Evolutionary conservation across 352 stramenopile genomes (phyloP).

Genomic region (Phytophthora sp.): DNA sequence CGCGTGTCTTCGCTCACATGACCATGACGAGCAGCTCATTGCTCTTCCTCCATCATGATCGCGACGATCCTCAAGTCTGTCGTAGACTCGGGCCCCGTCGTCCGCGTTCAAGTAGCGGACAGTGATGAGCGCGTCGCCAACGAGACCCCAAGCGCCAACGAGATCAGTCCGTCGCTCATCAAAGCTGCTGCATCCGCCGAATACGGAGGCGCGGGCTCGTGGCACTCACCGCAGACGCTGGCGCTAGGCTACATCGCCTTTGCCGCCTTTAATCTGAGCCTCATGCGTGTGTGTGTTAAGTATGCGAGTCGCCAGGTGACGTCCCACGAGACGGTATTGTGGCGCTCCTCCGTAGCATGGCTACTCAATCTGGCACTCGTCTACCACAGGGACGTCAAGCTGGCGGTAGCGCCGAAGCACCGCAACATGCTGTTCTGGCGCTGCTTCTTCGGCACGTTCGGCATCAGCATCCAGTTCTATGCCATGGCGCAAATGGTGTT

Average conservation of each 20-base stretch:
- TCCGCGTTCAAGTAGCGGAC: slow-evolving; percentile 24
- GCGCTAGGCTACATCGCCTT: slow-evolving; percentile 52
- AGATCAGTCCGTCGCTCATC: slow-evolving; percentile 15
- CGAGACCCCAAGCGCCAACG: slow-evolving; percentile 4
- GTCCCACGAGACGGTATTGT: slow-evolving; percentile 66
- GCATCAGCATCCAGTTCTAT: slow-evolving; percentile 71
- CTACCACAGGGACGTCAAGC: slow-evolving; percentile 19
- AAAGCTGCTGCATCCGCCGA: slow-evolving; percentile 10
- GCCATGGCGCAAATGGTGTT: slow-evolving; percentile 79
- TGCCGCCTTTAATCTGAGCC: slow-evolving; percentile 62
- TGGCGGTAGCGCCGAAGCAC: slow-evolving; percentile 30
- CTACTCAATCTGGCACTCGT: slow-evolving; percentile 53
- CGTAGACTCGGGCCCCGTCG: not conserved
- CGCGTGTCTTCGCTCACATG: slow-evolving; percentile 4
- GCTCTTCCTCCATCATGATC: slow-evolving; percentile 20
- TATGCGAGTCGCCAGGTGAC: slow-evolving; percentile 49
- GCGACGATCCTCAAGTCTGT: slow-evolving; percentile 13
- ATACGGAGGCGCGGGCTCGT: slow-evolving; percentile 3
- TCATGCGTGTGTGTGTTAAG: slow-evolving; percentile 65
- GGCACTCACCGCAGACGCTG: slow-evolving; percentile 27
- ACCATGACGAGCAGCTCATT: slow-evolving; percentile 11
- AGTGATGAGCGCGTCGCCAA: slow-evolving; percentile 1
- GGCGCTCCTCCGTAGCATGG: slow-evolving; percentile 56
- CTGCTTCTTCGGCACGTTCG: slow-evolving; percentile 57
- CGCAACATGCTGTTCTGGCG: slow-evolving; percentile 44